phyloP scores from a whole-genome alignment of 2,329 filamentous ascomycete genomes.

The Xylaria digitata region DNA sequence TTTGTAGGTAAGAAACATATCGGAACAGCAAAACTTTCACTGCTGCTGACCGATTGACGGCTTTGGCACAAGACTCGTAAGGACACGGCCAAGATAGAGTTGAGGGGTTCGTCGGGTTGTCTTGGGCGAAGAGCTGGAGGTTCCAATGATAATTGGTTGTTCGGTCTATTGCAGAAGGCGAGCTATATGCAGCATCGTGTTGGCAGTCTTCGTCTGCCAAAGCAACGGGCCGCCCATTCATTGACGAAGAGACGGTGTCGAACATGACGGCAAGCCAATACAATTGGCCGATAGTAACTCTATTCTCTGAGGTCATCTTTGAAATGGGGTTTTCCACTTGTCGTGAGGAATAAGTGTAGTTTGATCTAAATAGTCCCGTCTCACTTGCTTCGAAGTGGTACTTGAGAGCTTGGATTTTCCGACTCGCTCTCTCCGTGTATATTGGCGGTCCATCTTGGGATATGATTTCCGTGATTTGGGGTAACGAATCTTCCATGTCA shows the following conservation, averaged over 20 bases:
- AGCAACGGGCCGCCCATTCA: conserved; percentile 24
- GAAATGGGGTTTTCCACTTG: neutral
- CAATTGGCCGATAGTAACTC: conserved; percentile 14
- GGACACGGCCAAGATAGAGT: conserved; percentile 64
- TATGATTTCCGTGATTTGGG: conserved; percentile 17
- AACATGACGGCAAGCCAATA: conserved; percentile 29
- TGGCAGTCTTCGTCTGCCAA: conserved; percentile 25
- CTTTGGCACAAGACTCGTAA: conserved; percentile 61
- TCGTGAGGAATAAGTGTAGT: neutral
- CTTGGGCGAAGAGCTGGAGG: conserved; percentile 53
- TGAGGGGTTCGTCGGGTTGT: conserved; percentile 44
- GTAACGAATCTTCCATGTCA: neutral
- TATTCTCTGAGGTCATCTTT: conserved; percentile 13
- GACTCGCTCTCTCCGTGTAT: conserved; percentile 20
- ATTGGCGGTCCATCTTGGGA: conserved; percentile 24
- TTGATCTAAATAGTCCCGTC: conserved; percentile 2
- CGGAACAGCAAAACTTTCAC: conserved; percentile 70
- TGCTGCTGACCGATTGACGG: conserved; percentile 64
- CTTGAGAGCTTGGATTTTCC: conserved; percentile 21
- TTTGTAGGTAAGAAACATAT: conserved; percentile 66
- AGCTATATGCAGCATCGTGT: conserved; percentile 10
- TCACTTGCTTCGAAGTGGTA: conserved; percentile 17
- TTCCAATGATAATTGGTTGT: conserved; percentile 42
- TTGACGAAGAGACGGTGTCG: conserved; percentile 25
- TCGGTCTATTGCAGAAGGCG: neutral